Evolutionary conservation across 768 basidiomycete genomes (phyloP).

Genomic region (Asterophora parasitica): DNA sequence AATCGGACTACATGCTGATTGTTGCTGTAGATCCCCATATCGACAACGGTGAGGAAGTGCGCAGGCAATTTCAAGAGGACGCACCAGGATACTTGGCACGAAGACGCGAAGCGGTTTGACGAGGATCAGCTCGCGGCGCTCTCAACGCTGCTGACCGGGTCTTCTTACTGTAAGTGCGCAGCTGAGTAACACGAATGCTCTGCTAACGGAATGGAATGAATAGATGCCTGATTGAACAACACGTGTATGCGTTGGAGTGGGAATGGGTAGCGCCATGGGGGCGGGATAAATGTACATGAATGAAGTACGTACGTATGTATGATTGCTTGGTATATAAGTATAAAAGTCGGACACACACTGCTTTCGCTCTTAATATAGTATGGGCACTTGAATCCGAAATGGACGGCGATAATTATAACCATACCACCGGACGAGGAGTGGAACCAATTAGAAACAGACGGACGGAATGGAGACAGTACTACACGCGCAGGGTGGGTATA

Average conservation of each 20-base stretch:
- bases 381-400: background rate
- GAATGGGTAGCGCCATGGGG: background rate
- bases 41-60: constrained; percentile 76
- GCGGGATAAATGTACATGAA: constrained; percentile 12
- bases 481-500: constrained; percentile 40
- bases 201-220: constrained; percentile 8
- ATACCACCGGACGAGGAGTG: no score
- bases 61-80: constrained; percentile 79
- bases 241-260: no score
- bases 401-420: background rate
- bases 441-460: no score
- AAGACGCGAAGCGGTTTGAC: constrained; percentile 80
- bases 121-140: constrained; percentile 81
- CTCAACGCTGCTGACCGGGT: constrained; percentile 81
- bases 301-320: constrained; percentile 13
- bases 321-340: constrained; percentile 13
- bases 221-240: constrained; percentile 17
- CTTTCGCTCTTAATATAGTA: background rate
- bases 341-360: background rate
- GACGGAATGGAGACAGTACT: constrained; percentile 7
- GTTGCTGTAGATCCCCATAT: constrained; percentile 63
- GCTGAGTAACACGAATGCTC: constrained; percentile 7
- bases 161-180: constrained; percentile 64
- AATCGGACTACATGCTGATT: constrained; percentile 10
- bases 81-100: constrained; percentile 87